phyloP scores from a whole-genome alignment of 2,329 filamentous ascomycete species.

The Nemania serpens region DNA sequence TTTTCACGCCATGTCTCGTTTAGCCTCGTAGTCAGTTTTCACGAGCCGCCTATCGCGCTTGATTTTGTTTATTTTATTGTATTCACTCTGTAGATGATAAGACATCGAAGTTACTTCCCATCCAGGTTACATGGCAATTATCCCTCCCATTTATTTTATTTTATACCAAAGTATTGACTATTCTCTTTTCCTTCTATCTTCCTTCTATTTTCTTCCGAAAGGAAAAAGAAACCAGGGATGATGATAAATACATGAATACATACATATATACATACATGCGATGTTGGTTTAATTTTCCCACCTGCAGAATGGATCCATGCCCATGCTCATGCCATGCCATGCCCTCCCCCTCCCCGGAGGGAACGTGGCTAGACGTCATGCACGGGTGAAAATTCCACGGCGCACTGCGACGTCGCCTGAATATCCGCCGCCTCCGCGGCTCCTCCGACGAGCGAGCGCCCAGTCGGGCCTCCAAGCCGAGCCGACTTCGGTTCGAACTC shows the following conservation, averaged over 20 bases:
- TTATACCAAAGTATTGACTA: too few species aligned
- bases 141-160: too few species aligned
- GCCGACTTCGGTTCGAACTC: constrained; percentile 8
- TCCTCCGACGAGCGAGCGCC: background rate
- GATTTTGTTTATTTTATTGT: background rate
- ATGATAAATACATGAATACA: too few species aligned
- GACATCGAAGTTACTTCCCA: background rate
- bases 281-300: background rate
- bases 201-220: too few species aligned
- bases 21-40: background rate
- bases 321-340: background rate
- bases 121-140: background rate
- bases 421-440: constrained; percentile 11
- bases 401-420: constrained; percentile 16
- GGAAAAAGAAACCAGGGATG: too few species aligned
- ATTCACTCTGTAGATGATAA: background rate
- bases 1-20: too few species aligned
- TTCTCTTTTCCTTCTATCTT: too few species aligned
- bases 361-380: constrained; percentile 27
- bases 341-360: background rate
- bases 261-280: background rate
- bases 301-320: background rate
- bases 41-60: constrained; percentile 16
- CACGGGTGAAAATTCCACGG: constrained; percentile 2
- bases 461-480: constrained; percentile 24